These are phyloP conservation scores for Straminergon stramineum DNA, from an alignment of 225 moss, liverwort and hornwort species.

Conservation along the genomic window DNA sequence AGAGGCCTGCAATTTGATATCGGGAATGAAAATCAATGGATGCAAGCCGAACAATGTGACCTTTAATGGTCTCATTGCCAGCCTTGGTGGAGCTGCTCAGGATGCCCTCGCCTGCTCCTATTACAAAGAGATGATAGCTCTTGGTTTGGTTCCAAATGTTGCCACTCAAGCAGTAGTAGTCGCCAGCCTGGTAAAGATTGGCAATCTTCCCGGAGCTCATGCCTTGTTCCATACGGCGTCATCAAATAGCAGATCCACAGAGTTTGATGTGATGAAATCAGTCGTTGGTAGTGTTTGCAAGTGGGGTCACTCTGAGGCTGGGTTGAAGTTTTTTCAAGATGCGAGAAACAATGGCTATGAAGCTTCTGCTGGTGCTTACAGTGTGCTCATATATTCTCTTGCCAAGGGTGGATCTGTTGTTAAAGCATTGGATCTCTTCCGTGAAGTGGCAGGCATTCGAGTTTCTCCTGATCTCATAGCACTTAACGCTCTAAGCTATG, in stretches of 20 bases:
- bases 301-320: conserved; percentile 34
- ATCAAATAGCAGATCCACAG: conserved; percentile 3
- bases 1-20: conserved; percentile 32
- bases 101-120: conserved; percentile 11
- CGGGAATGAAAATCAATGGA: conserved; percentile 37
- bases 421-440: conserved; percentile 36
- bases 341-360: conserved; percentile 14
- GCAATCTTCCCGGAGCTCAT: conserved; percentile 13
- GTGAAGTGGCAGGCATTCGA: conserved; percentile 17
- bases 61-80: conserved; percentile 27
- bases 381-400: conserved; percentile 40
- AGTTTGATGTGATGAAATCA: conserved; percentile 46
- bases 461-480: conserved; percentile 28
- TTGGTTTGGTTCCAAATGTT: conserved; percentile 24
- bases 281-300: conserved; percentile 43
- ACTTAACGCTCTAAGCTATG: conserved; percentile 7
- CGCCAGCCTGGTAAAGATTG: conserved; percentile 8
- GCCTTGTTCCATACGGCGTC: conserved; percentile 15
- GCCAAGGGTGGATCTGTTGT: conserved; percentile 14
- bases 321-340: conserved; percentile 31
- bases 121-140: conserved; percentile 24
- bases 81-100: conserved; percentile 18
- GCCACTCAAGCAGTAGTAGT: conserved; percentile 26
- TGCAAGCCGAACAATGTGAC: conserved; percentile 35
- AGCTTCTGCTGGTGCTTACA: conserved; percentile 36